phyloP scores from a whole-genome alignment of 2,329 filamentous ascomycete genomes.

The Lasiodiplodia gonubiensis region DNA sequence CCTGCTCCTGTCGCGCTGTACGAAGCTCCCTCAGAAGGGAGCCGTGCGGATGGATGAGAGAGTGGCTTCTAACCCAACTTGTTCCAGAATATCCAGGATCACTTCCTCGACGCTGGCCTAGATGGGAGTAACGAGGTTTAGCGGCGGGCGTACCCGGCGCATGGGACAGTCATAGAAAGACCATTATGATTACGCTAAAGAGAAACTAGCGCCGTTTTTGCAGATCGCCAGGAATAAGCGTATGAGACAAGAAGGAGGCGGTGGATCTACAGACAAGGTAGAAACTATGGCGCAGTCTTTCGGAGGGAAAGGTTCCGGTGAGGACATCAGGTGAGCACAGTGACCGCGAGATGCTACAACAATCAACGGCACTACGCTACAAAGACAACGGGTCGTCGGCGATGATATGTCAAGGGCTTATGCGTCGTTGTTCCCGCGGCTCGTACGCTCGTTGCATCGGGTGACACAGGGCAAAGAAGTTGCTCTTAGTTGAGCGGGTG shows the following conservation, averaged over 20 bases:
- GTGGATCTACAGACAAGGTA: neutral
- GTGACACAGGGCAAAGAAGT: neutral
- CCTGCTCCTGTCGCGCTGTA: neutral
- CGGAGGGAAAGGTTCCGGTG: neutral
- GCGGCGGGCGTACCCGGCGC: conserved; percentile 2
- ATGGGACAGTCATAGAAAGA: neutral
- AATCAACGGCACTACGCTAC: neutral
- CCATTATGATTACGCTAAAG: neutral
- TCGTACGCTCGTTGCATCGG: neutral
- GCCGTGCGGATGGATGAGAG: neutral
- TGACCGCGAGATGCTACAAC: neutral
- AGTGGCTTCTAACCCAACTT: neutral
- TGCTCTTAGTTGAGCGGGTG: neutral
- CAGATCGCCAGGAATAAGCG: neutral
- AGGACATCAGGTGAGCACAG: neutral
- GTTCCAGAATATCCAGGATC: neutral
- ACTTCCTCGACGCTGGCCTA: conserved; percentile 6
- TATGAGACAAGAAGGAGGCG: neutral
- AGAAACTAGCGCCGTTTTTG: neutral
- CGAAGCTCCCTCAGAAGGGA: neutral
- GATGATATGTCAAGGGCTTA: neutral
- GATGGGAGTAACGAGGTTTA: neutral
- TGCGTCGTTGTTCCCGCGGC: neutral
- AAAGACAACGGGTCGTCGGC: neutral
- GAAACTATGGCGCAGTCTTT: neutral